Percentiles rank a stretch among this genome's conserved stretches.
Evolutionary conservation across 192 early-diverging fungal genomes (phyloP).

Genomic region (Backusella mclennaniae): DNA sequence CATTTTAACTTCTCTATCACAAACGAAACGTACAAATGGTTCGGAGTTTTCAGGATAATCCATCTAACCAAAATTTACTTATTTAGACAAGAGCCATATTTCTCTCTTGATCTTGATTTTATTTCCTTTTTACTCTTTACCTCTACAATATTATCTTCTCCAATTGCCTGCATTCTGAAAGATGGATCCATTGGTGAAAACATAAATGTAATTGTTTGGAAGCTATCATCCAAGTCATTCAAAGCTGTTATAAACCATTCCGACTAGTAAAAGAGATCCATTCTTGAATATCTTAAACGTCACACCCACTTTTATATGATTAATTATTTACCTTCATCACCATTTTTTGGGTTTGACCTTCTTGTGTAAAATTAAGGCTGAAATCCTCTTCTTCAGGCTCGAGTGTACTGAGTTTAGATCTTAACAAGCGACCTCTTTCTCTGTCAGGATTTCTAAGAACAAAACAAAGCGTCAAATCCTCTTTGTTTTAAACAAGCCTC

Average conservation of each 20-base stretch:
- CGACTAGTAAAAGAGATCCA: neutral
- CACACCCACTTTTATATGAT: neutral
- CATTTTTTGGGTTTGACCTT: conserved; percentile 8
- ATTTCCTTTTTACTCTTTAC: conserved; percentile 5
- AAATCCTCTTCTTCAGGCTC: conserved; percentile 17
- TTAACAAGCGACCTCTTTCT: neutral
- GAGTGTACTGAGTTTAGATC: conserved; percentile 8
- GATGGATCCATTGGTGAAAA: conserved; percentile 23
- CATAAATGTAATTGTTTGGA: conserved; percentile 12
- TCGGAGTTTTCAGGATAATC: conserved; percentile 1
- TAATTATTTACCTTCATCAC: conserved; percentile 6
- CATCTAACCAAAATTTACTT: neutral
- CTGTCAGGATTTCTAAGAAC: neutral
- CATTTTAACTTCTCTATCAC: neutral
- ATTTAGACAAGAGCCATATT: neutral
- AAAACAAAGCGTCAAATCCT: neutral
- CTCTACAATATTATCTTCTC: conserved; percentile 5
- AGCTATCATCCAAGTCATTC: conserved; percentile 11
- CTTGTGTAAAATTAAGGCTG: neutral
- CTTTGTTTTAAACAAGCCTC: too few relatives aligned
- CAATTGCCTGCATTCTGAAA: conserved; percentile 9
- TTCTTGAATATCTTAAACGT: neutral
- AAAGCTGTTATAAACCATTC: conserved; percentile 20
- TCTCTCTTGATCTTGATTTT: neutral
- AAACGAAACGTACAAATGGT: neutral